Base-by-base conservation (phyloP, 2,329 filamentous ascomycete genomes). In the Magnaporthiopsis rhizophila region DNA sequence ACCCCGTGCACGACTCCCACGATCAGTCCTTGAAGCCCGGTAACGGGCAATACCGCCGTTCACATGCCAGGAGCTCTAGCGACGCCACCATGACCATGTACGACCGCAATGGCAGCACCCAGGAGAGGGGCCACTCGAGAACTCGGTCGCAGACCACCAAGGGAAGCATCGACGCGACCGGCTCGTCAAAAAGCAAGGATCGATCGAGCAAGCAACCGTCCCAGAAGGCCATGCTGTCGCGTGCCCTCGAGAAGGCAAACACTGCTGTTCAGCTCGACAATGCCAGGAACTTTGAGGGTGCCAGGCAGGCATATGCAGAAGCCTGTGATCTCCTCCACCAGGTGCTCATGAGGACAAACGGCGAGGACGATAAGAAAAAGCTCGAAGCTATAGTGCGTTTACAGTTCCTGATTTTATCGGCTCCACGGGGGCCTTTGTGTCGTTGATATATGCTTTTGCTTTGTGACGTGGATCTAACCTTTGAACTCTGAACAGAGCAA, bases 161-260 rank as follows among this genome's bases (percentile, higher is more conserved):
- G 66, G 75, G 76, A 50, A 81, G 79, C 69, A 71, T 72, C 26
- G 80, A 82, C 64, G 78, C 77, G 7, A 75, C 73, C 9, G 56
- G 32, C 21, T 75, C 74, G 50, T 74, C 74, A 28, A 74, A 72
- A 57, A 74, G 74, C 45, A 69, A 70, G 59, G 71, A 76, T 28
- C 77, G 77, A 50, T 62, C 66, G 1, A 67, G 64, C 61, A 81
- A 81, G 67, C 77, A 77, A n/a, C 85, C 86, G 18, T 92, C 90
- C 1, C 90, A 98, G 74, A 98, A 97, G 79, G 90, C 89, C 13
- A 98, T 98, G 93, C 83, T 99, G 50, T 97, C 94, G n/a, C 91
- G 90, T 70, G 95, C 95, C 0, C 80, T 99, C 64, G 90, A 96
- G 73, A 97, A 97, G 77, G 95, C 95, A 62, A 97, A 99, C 72